These are phyloP conservation scores for Filobasidium uniguttulatum DNA, from an alignment of 1,284 basidiomycete species.

Conservation along the genomic window DNA sequence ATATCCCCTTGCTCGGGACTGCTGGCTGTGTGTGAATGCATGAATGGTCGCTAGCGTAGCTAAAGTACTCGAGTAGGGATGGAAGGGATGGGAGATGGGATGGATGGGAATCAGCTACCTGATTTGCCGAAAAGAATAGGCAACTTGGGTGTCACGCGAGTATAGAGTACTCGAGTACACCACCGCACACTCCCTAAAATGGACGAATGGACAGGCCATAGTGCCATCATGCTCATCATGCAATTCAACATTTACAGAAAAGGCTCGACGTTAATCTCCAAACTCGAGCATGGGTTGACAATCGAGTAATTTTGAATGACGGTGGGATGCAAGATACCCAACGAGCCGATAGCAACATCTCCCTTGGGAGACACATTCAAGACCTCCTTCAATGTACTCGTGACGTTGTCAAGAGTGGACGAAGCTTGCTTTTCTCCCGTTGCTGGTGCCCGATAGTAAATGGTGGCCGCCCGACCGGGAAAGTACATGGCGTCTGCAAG, in stretches of 20 bases:
- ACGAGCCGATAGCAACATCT: conserved; percentile 63
- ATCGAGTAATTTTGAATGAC: conserved; percentile 90
- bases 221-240: too few relatives aligned
- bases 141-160: too few relatives aligned
- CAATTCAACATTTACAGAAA: conserved; percentile 84
- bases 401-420: conserved; percentile 28
- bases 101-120: too few relatives aligned
- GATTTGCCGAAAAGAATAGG: too few relatives aligned
- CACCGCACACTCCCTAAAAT: too few relatives aligned
- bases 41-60: too few relatives aligned
- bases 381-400: conserved; percentile 33
- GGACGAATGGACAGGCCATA: too few relatives aligned
- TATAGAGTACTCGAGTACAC: too few relatives aligned
- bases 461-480: conserved; percentile 80
- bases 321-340: conserved; percentile 79
- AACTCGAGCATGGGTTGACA: conserved; percentile 81
- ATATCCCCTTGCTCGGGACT: too few relatives aligned
- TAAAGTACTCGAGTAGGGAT: too few relatives aligned
- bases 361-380: conserved; percentile 20
- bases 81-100: too few relatives aligned
- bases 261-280: conserved; percentile 87
- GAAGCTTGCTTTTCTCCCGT: neutral
- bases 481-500: conserved; percentile 76
- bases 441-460: conserved; percentile 62
- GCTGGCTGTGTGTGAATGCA: too few relatives aligned